Evolutionary conservation across 768 basidiomycete species (phyloP).

Genomic region (Boletus huronensis): DNA sequence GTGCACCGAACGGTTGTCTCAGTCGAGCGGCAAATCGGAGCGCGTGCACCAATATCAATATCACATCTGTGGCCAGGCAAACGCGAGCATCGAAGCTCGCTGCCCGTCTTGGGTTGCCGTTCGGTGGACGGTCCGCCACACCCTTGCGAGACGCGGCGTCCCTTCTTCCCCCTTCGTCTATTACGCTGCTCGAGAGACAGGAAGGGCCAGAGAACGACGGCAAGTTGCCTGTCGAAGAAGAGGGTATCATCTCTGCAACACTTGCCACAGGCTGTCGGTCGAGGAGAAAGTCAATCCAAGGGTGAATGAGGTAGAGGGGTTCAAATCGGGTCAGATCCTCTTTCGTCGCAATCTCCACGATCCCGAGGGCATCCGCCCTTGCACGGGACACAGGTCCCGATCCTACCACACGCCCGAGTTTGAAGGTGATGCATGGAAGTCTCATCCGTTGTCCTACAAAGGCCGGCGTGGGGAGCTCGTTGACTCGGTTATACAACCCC

Average conservation of each 20-base stretch:
- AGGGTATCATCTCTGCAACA: not conserved
- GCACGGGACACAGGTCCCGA: not conserved
- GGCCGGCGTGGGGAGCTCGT: not conserved
- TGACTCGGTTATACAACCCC: conserved; percentile 1
- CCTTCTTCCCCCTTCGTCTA: not conserved
- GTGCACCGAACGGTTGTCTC: conserved; percentile 6
- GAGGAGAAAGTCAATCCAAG: not conserved
- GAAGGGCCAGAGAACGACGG: no score
- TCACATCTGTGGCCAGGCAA: no score
- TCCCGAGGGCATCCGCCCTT: not conserved
- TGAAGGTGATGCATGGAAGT: not conserved
- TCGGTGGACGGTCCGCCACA: not conserved
- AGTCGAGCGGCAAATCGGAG: not conserved
- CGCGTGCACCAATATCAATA: no score
- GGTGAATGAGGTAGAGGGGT: not conserved
- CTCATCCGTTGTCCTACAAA: not conserved
- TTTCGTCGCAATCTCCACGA: not conserved
- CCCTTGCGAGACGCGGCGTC: not conserved
- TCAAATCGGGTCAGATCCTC: not conserved
- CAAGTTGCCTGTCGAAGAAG: not conserved
- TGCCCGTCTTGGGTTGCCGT: not conserved
- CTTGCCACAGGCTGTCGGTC: not conserved
- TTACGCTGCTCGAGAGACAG: not conserved
- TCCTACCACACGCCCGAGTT: not conserved
- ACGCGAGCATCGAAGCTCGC: no score